phyloP scores from a whole-genome alignment of 176 grass and related monocot species.

The Oryza coarctata region DNA sequence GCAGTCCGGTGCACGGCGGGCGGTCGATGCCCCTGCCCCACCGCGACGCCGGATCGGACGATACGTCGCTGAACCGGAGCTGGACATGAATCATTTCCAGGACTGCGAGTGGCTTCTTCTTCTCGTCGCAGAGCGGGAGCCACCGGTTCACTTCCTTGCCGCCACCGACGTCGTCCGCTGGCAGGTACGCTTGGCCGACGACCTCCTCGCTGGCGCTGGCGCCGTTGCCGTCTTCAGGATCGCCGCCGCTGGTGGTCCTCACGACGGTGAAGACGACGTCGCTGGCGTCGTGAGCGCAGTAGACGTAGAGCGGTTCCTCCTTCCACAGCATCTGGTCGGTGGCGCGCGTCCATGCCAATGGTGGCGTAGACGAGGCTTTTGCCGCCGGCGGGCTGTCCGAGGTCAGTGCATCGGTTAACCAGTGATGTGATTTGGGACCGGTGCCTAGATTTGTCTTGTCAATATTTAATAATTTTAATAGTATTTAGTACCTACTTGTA shows the following conservation, averaged over 20 bases:
- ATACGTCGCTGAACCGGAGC: background rate
- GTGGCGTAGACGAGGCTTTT: background rate
- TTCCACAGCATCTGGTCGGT: background rate
- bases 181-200: background rate
- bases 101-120: background rate
- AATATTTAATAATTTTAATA: too few species aligned
- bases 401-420: background rate
- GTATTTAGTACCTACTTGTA: too few species aligned
- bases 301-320: background rate
- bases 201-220: background rate
- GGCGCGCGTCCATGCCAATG: background rate
- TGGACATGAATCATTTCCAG: background rate
- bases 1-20: background rate
- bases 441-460: too few species aligned
- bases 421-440: too few species aligned
- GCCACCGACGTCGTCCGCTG: background rate
- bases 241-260: background rate
- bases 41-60: background rate
- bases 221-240: background rate
- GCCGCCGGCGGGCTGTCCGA: background rate
- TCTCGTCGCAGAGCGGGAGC: background rate
- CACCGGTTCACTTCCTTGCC: background rate
- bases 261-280: background rate
- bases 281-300: background rate
- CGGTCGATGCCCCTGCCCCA: slow-evolving; percentile 1